Evolutionary conservation across 2,329 filamentous ascomycete genomes (phyloP), one percentile per base, ranked within the genome.

Genomic region (Phialocephala subalpina): DNA sequence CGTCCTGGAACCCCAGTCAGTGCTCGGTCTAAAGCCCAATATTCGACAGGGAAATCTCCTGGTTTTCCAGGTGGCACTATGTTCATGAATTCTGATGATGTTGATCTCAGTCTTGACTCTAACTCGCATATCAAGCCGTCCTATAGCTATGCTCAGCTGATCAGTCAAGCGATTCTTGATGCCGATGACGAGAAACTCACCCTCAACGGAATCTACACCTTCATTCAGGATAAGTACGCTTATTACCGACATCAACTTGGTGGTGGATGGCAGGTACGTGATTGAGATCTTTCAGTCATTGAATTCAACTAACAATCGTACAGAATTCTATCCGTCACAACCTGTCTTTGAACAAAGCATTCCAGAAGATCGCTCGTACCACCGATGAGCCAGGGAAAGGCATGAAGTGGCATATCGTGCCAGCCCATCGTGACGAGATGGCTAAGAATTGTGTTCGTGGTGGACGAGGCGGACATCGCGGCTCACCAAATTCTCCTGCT

Each of bases 301-400:
- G 22, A 22, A 25, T 59, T n/a, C 38, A 33, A 64, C 73, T 80
- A 66, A 80, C 65, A 22, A 11, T 52, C 35, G 29, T 47, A 7
- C 74, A 93, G 88, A 99, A 99, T 78, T 97, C 94, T 0, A 99
- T 99, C 71, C 90, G 96, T 14, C 96, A 99, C 78, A 99, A 99
- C 73, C 80, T 99, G 16, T 98, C 96, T 0, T 81, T 99, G 49
- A 98, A 97, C 78, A 97, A 97, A 77, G 89, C 91, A 0, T 99
- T 99, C 75, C 90, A 94, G 73, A 99, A 99, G 78, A 92, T 97
- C 9, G 92, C 96, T 2, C 90, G 96, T 56, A 90, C 92, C 18
- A 97, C 94, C 0, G 93, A 98, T 73, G 96, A 99, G 77, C 96
- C 96, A 25, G 96, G 96, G 14, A 99, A 99, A 78, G 96, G 96